Conservation (phyloP, 305 asterid genomes). For the Fraxinus sp. region DNA sequence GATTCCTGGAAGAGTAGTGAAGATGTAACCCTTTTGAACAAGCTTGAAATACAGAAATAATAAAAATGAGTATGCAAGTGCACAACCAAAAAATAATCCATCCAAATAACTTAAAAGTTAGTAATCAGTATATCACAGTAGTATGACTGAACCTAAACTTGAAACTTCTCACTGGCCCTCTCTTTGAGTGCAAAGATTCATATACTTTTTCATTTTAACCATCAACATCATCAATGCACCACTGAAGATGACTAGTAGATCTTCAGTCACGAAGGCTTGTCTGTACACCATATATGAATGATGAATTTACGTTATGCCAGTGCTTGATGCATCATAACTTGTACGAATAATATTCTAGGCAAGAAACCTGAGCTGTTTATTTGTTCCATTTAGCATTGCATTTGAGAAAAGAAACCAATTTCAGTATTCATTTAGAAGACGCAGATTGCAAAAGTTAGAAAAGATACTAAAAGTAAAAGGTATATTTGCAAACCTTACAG, state of each 20-base stretch:
- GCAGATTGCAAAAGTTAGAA: neutral
- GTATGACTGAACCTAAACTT: neutral
- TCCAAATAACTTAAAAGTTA: neutral
- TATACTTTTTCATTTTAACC: constrained; percentile 1
- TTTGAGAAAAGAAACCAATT: neutral
- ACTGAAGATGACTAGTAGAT: constrained; percentile 10
- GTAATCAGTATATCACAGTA: neutral
- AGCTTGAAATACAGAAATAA: too few species aligned
- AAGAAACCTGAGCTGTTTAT: neutral
- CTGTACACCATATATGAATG: neutral
- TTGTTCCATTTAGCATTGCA: neutral
- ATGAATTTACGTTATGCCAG: neutral
- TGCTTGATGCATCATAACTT: neutral
- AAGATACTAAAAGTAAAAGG: too few species aligned
- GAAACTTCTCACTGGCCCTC: neutral
- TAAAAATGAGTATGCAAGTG: too few species aligned
- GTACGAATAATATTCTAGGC: too few species aligned
- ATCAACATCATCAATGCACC: neutral
- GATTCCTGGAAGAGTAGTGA: too few species aligned
- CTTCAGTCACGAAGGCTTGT: neutral
- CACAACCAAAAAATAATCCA: neutral
- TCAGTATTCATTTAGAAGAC: neutral
- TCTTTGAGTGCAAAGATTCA: neutral
- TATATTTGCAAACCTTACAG: too few species aligned
- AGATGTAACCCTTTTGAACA: too few species aligned